Base-by-base conservation (phyloP, 2,329 filamentous ascomycete species). In the Venturia pyrina region DNA sequence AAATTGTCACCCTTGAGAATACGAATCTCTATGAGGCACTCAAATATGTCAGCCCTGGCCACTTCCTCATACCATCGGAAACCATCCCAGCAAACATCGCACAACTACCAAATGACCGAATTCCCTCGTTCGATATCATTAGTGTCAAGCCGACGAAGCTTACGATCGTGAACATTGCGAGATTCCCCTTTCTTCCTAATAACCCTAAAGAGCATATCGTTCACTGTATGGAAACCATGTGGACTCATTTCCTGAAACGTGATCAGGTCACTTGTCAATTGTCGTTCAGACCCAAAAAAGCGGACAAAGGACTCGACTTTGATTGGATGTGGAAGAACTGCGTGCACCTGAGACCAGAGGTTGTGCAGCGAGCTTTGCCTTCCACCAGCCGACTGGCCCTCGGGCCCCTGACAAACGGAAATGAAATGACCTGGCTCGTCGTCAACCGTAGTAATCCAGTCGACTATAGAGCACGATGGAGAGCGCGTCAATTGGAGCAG, bases 41-140 rank as follows among this genome's bases (percentile, higher is more conserved):
- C 59, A 72, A 70, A 34, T 77, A 77, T 64, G 67, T 77, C 28
- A 70, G 73, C 68, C 75, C 74, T 50, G 75, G 75, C 53, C 71
- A 70, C 57, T 72, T 76, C 56, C 65, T 73, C 7, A 74, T 73
- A 50, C 72, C 72, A n/a, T 34, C 53, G 3, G 53, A 59, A 28
- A n/a, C 53, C 15, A 6, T 59, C 6, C 53, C 53, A n/a, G 13
- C 1, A 37, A 59, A n/a, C 3, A 6, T 59, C 53, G 5, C 3
- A 19, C 1, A n/a, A 1, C 53, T 59, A 21, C 53, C 53, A 37
- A 37, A 59, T 28, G 53, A 15, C 2, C 53, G 53, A 37, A 59
- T 59, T 7, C 8, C 32, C 32, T 37, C 53, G 11, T 59, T 59
- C 53, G 53, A 59, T 21, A 59, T 59, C 17, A 10, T 34, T 37